Base-by-base conservation (phyloP, 371 early-diverging fungal genomes). In the Rhizopus arrhizus region DNA sequence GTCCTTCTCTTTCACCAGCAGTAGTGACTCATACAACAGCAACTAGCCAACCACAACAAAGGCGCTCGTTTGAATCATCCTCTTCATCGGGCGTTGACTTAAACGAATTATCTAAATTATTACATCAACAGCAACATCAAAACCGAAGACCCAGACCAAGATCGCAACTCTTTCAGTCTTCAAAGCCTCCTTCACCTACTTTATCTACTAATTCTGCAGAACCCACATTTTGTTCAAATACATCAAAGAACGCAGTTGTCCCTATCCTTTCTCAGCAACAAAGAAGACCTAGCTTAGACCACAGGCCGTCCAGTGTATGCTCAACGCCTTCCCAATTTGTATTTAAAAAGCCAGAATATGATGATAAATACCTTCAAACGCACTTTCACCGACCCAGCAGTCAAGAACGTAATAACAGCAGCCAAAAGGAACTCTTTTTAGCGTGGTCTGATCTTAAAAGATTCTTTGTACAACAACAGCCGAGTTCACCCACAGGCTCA, bases 1-100 rank as follows among this genome's bases (percentile, higher is more conserved):
- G 74, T 50, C 80, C 80, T 15, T 70, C 76, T 16, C 48, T 77
- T 2, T 72, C 78, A n/a, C 73, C 75, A 43, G 78, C 78, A 1
- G 70, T 70, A 6, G 73, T 77, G 45, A 77, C 74, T 42, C 78
- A 69, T 48, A 72, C 72, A 36, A 62, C 65, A 16, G 77, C 77
- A 7, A 77, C 74, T 13, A 67, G 71, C 62, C 66, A 61, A 40
- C 68, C 64, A 59, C 62, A 62, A 31, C 69, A 73, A 29, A 62
- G 65, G 41, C 61, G 56, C 16, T 61, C 68, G 28, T 64, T 56
- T 60, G 58, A 60, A 43, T 35, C 68, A 49, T 65, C 67, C 12
- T 47, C 65, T 43, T 11, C 43, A 43, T 43, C 43, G 8, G n/a
- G n/a, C 2, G 73, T 78, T 2, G 78, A 78, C 45, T 54, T 78